Percentiles rank a stretch among this genome's conserved stretches.
Conservation (phyloP, 225 moss, liverwort and hornwort genomes). For the Pseudisothecium myosuroides region DNA sequence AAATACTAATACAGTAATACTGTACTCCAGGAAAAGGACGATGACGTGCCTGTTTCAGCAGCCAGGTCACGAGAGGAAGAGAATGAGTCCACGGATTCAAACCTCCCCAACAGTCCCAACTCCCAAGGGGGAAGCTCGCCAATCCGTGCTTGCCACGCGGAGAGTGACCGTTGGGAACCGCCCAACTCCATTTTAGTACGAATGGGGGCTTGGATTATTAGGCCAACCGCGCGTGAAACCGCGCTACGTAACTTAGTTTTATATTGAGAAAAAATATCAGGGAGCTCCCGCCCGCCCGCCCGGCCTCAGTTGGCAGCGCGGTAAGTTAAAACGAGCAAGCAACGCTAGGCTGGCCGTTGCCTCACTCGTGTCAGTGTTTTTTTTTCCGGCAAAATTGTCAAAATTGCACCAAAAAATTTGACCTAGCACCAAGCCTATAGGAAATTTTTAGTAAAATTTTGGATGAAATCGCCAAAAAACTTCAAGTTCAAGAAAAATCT, state of each 20-base stretch:
- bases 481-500: no score
- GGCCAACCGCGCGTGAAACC: background rate
- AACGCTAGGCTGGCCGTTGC: background rate
- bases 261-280: no score
- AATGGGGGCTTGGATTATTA: no score
- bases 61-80: background rate
- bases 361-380: no score
- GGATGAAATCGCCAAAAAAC: no score
- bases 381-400: no score
- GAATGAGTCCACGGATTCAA: constrained; percentile 3
- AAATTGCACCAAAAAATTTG: no score
- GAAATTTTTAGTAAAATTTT: no score
- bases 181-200: background rate
- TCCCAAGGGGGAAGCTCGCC: background rate
- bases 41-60: background rate
- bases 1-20: no score
- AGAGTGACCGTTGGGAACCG: background rate
- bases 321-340: background rate
- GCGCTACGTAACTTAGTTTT: background rate
- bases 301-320: background rate
- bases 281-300: background rate
- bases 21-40: background rate
- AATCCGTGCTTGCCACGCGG: background rate
- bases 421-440: no score
- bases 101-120: background rate